A percentile compares a stretch with the other conserved stretches of the same genome.
These are phyloP conservation scores for Gossypium rotundifolium DNA, from an alignment of 345 rosid species.

Conservation along the genomic window DNA sequence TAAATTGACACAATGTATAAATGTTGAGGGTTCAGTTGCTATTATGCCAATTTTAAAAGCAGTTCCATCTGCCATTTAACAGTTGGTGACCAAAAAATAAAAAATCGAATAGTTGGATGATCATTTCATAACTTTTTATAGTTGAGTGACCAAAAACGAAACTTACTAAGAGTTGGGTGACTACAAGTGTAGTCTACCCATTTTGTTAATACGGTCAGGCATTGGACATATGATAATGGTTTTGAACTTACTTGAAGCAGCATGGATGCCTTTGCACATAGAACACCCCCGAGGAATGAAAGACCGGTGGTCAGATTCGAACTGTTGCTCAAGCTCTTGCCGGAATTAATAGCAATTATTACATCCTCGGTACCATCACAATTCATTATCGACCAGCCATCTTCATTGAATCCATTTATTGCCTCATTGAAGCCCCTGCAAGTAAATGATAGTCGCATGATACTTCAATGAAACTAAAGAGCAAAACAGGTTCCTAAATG, in stretches of 20 bases:
- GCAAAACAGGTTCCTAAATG: background rate
- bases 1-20: too few species aligned
- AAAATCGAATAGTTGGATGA: too few species aligned
- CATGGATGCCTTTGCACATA: conserved; percentile 99
- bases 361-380: conserved; percentile 93
- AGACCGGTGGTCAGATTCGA: conserved; percentile 46
- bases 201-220: too few species aligned
- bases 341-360: conserved; percentile 64
- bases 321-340: conserved; percentile 48
- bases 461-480: background rate
- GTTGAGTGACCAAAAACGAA: too few species aligned
- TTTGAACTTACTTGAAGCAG: conserved; percentile 65
- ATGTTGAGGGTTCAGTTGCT: too few species aligned
- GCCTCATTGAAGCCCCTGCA: conserved; percentile 92
- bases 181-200: too few species aligned
- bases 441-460: background rate
- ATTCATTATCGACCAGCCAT: conserved; percentile 83
- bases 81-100: too few species aligned
- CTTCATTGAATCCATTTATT: conserved; percentile 90
- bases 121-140: too few species aligned
- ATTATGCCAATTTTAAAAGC: too few species aligned
- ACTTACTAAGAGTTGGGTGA: too few species aligned
- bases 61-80: too few species aligned
- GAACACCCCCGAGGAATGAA: conserved; percentile 77
- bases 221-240: too few species aligned